Percentiles rank a stretch among this genome's conserved stretches.
phyloP scores from a whole-genome alignment of 495 filamentous ascomycete species.

The Tetracladium marchalianum region DNA sequence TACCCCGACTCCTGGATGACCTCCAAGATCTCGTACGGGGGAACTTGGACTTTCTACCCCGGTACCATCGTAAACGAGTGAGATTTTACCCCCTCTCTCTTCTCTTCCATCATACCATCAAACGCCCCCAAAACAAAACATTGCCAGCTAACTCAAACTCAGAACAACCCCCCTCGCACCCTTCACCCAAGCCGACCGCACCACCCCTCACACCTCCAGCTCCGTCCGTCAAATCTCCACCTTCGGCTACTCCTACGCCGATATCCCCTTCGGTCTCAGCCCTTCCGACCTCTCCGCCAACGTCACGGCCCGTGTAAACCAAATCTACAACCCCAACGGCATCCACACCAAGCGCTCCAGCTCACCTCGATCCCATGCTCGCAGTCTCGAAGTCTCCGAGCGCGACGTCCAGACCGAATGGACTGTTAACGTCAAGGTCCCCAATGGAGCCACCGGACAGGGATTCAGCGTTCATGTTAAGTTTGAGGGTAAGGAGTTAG shows the following conservation, averaged over 20 bases:
- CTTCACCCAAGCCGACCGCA: slow-evolving; percentile 19
- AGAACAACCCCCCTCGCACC: slow-evolving; percentile 29
- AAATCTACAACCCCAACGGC: background rate
- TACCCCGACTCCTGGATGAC: slow-evolving; percentile 46
- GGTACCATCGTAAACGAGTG: slow-evolving; percentile 22
- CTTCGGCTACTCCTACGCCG: slow-evolving; percentile 53
- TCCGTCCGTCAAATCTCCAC: background rate
- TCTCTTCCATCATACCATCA: slow-evolving; percentile 38
- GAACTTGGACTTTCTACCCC: slow-evolving; percentile 39
- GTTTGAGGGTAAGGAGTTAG: slow-evolving; percentile 23
- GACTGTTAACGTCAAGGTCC: slow-evolving; percentile 26
- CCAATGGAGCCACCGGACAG: slow-evolving; percentile 25
- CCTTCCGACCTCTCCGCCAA: background rate
- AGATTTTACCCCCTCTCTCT: slow-evolving; percentile 52
- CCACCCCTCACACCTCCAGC: slow-evolving; percentile 28
- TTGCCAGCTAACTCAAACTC: slow-evolving; percentile 33
- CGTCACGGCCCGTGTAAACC: background rate
- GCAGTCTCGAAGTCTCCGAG: no score
- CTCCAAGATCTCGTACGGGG: slow-evolving; percentile 30
- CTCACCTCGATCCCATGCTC: background rate
- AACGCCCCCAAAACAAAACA: slow-evolving; percentile 32
- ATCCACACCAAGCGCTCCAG: background rate
- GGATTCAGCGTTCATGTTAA: slow-evolving; percentile 26
- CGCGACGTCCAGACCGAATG: slow-evolving; percentile 28
- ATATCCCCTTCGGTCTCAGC: slow-evolving; percentile 22